Percentiles rank a stretch among this genome's conserved stretches.
Evolutionary conservation across 2,329 filamentous ascomycete species (phyloP).

Genomic region (Calcarisporium arbuscula): DNA sequence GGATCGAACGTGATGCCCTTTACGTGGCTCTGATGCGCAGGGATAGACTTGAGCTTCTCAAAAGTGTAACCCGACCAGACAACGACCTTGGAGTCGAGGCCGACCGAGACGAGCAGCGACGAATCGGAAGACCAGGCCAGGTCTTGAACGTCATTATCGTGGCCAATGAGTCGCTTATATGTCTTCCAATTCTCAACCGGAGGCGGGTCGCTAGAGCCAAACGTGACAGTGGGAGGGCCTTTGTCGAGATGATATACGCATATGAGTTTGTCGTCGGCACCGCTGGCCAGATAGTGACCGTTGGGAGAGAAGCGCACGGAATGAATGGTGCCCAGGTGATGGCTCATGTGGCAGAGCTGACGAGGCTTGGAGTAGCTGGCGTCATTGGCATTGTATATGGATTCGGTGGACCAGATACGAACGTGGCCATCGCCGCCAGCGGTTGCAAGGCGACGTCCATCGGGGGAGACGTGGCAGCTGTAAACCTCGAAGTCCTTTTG

Average conservation of each 20-base stretch:
- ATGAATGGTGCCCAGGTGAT: slow-evolving; percentile 95
- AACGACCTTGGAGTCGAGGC: slow-evolving; percentile 94
- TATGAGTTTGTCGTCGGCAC: slow-evolving; percentile 97
- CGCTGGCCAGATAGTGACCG: slow-evolving; percentile 89
- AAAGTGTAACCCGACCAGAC: slow-evolving; percentile 98
- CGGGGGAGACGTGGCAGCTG: slow-evolving; percentile 93
- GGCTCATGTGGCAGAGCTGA: slow-evolving; percentile 96
- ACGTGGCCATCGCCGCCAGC: slow-evolving; percentile 97
- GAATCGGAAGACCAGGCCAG: slow-evolving; percentile 95
- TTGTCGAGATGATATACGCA: slow-evolving; percentile 92
- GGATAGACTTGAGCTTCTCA: slow-evolving; percentile 91
- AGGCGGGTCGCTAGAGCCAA: slow-evolving; percentile 84
- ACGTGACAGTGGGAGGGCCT: slow-evolving; percentile 71
- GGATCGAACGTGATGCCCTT: slow-evolving; percentile 98
- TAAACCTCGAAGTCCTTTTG: slow-evolving; percentile 98
- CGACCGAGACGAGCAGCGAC: slow-evolving; percentile 91
- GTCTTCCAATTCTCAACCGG: slow-evolving; percentile 98
- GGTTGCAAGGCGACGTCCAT: slow-evolving; percentile 85
- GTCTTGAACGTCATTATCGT: slow-evolving; percentile 98
- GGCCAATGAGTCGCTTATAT: slow-evolving; percentile 83
- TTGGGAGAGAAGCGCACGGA: slow-evolving; percentile 95
- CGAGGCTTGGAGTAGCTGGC: slow-evolving; percentile 69
- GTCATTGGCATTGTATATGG: slow-evolving; percentile 76
- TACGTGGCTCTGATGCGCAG: slow-evolving; percentile 93
- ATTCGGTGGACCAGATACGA: slow-evolving; percentile 94